These are phyloP conservation scores for Cyclaneusma minus DNA, from an alignment of 2,329 filamentous ascomycete genomes.

Conservation along the genomic window DNA sequence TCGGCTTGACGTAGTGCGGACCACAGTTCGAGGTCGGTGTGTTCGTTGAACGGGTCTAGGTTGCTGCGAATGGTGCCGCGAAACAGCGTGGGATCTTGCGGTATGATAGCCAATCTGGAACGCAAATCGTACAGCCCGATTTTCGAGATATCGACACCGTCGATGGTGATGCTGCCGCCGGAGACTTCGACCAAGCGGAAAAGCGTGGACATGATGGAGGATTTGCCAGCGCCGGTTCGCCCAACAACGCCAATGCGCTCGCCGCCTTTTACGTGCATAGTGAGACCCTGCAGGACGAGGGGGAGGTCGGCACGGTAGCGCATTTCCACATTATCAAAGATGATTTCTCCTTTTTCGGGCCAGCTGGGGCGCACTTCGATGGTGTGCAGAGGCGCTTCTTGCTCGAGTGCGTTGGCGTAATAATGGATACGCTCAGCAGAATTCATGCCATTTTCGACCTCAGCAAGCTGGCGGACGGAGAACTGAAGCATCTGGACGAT, in stretches of 20 bases:
- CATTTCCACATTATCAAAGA: slow-evolving; percentile 65
- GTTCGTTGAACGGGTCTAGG: slow-evolving; percentile 66
- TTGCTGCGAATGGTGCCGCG: slow-evolving; percentile 66
- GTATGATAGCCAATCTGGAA: slow-evolving; percentile 66
- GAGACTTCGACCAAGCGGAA: slow-evolving; percentile 61
- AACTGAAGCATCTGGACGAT: slow-evolving; percentile 97
- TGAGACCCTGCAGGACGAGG: slow-evolving; percentile 54
- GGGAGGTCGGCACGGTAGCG: slow-evolving; percentile 59
- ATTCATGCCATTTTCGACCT: slow-evolving; percentile 98
- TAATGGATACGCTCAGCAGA: slow-evolving; percentile 82
- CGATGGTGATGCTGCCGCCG: slow-evolving; percentile 45
- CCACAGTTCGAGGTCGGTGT: slow-evolving; percentile 66
- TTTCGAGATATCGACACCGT: slow-evolving; percentile 54
- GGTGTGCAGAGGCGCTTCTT: slow-evolving; percentile 75
- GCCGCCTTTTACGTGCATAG: slow-evolving; percentile 57
- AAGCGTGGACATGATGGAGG: slow-evolving; percentile 67
- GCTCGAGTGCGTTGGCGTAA: slow-evolving; percentile 74
- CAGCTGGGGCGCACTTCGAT: slow-evolving; percentile 57
- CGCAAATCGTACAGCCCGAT: slow-evolving; percentile 63
- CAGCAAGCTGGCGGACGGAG: slow-evolving; percentile 80
- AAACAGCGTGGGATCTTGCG: slow-evolving; percentile 74
- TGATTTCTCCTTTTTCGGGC: slow-evolving; percentile 75
- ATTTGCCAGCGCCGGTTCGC: slow-evolving; percentile 70
- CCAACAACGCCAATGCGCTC: slow-evolving; percentile 73
- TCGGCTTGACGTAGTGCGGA: slow-evolving; percentile 62